Percentiles rank a stretch among this genome's conserved stretches.
Conservation (phyloP, 805 yeast species). For the Kuraishia hungarica region DNA sequence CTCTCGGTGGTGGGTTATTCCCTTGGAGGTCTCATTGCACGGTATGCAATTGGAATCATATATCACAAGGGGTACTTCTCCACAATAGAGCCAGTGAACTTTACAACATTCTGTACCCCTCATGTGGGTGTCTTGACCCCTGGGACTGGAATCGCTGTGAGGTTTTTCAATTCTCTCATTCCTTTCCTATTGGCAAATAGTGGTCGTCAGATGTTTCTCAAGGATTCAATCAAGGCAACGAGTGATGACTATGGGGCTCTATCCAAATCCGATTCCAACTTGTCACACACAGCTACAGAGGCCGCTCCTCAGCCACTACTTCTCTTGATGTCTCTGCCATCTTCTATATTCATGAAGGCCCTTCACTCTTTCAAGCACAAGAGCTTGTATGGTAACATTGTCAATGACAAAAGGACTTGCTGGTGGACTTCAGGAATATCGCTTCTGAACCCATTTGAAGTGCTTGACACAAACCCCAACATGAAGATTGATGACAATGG, state of each 20-base stretch:
- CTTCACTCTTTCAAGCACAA: slow-evolving; percentile 43
- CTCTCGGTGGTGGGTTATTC: slow-evolving; percentile 61
- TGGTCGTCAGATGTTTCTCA: slow-evolving; percentile 66
- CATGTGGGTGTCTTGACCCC: slow-evolving; percentile 63
- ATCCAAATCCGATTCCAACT: slow-evolving; percentile 1
- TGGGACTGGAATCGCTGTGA: slow-evolving; percentile 39
- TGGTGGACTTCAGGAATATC: slow-evolving; percentile 81
- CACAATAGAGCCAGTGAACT: slow-evolving; percentile 44
- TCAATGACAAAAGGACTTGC: slow-evolving; percentile 72
- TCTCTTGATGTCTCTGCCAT: slow-evolving; percentile 54
- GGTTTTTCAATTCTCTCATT: slow-evolving; percentile 52
- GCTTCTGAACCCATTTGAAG: slow-evolving; percentile 47
- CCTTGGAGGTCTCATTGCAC: slow-evolving; percentile 53
- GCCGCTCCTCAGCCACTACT: slow-evolving; percentile 38
- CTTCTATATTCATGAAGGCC: slow-evolving; percentile 51
- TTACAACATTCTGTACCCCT: slow-evolving; percentile 61
- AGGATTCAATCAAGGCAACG: slow-evolving; percentile 27
- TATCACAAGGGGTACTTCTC: slow-evolving; percentile 41
- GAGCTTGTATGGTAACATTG: slow-evolving; percentile 64
- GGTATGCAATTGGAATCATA: slow-evolving; percentile 74
- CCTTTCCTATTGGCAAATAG: slow-evolving; percentile 62
- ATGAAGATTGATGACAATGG: slow-evolving; percentile 32
- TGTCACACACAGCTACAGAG: slow-evolving; percentile 5
- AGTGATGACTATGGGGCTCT: neutral
- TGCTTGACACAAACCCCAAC: slow-evolving; percentile 21